Base-by-base conservation (phyloP, 805 yeast genomes). In the Metschnikowia dekortorum region DNA sequence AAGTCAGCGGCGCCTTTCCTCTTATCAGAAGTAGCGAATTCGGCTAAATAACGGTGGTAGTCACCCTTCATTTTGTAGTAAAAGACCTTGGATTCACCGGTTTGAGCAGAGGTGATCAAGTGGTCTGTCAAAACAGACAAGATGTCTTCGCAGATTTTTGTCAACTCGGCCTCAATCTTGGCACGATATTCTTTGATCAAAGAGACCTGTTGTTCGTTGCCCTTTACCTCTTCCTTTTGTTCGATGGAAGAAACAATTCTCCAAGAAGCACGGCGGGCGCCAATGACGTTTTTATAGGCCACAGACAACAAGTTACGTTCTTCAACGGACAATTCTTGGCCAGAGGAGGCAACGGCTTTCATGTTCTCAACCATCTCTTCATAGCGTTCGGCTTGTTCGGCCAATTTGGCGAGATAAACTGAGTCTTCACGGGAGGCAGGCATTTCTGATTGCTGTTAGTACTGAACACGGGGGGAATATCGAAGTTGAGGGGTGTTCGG, bases 41-140 rank as follows among this genome's bases (percentile, higher is more conserved):
- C 99, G 56, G 97, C 97, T 76, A 92, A 82, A 75, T 92, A 92
- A 80, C 99, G 96, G 80, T 91, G 96, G 81, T 92, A 92, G 74
- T 92, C 99, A 81, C 98, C 99, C 80, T 92, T 92, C 98, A 92
- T 92, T 83, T 92, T 92, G 79, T 89, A 90, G 82, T 92, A 92
- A 75, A 92, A 92, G 50, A 92, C 98, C 81, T 92, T 90, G 46
- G 97, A 90, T 77, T 94, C 99, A 66, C 97, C 97, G 59, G 96
- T 83, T 69, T 86, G 89, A 56, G 98, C 97, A 56, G 92, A 80
- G 61, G 97, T 91, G 65, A 92, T 89, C 73, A 92, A 84, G 73
- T 90, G 95, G 64, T 87, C 80, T 59, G 89, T 84, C 69, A 94
- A 82, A 55, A 92, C 96, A 39, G 84, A 77, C 66, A 94, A 78